Evolutionary conservation across 2,329 filamentous ascomycete genomes (phyloP), one percentile per base, ranked within the genome.

Genomic region (Fusarium napiforme): DNA sequence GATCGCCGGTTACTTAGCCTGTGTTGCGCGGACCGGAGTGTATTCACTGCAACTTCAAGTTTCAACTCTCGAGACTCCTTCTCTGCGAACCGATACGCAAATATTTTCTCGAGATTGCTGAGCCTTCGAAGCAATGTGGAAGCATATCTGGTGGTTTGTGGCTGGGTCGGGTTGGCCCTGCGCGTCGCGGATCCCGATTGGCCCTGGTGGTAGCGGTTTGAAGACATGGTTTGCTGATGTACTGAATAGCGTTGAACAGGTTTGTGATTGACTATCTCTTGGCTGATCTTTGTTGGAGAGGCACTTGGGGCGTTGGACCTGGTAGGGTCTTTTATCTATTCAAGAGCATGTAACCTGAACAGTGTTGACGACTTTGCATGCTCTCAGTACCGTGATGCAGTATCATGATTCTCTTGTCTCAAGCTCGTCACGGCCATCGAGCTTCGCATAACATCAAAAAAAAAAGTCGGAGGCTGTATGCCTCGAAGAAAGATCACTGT

Each of bases 391-490:
- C 9, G 12, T 26, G 18, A 36, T 23, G 30, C 30, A 26, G 16
- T 1, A 36, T 52, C 11, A 26, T 21, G 4, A 6, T 2, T 4
- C 9, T 14, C 19, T 26, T 15, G 6, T 26, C 30, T 2, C 7
- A 34, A 50, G 4, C 16, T 14, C 11, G 1, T 26, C 4, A 4
- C 16, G 18, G 2, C 8, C 2, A 21, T 21, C 6, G 21, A 2
- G 2, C 1, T 6, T 15, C 30, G 12, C 2, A 7, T 10, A 6
- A 7, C 0, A 52, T 26, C 30, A 19, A n/a, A n/a, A n/a, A n/a
- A n/a, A n/a, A 6, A 50, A 19, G 10, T 11, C 1, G 3, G 0
- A 21, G 6, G 16, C 16, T 0, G 7, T 19, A 36, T 26, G 4
- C 9, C 10, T 6, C 4, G 3, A 23, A 52, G n/a, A 1, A 10